A percentile compares a stretch with the other conserved stretches of the same genome.
Evolutionary conservation across 352 stramenopile genomes (phyloP).

Genomic region (Blastocystis sp.): DNA sequence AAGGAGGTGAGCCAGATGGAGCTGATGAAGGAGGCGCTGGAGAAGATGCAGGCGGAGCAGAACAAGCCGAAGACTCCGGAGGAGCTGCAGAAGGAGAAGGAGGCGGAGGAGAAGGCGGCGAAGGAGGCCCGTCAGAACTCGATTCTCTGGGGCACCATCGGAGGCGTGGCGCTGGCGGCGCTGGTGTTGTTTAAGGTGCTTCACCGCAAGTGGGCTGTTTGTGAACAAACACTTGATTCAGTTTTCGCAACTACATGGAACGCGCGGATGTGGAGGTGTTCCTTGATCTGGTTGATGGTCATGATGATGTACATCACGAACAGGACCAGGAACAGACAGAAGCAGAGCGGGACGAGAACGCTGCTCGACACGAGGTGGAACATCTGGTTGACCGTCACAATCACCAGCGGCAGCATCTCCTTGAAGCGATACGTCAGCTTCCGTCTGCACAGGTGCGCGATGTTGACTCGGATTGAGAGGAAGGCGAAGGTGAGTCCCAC

Average conservation of each 20-base stretch:
- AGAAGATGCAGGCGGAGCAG: background rate
- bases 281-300: constrained; percentile 47
- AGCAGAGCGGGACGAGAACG: background rate
- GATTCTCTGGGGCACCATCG: background rate
- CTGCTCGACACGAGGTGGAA: background rate
- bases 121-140: background rate
- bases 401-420: background rate
- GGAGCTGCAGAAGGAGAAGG: background rate
- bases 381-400: background rate
- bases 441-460: constrained; percentile 37
- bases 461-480: constrained; percentile 40
- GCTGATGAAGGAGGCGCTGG: background rate
- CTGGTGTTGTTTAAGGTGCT: background rate
- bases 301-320: constrained; percentile 16
- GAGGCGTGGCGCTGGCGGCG: background rate
- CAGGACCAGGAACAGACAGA: constrained; percentile 14
- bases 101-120: background rate
- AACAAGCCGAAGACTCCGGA: background rate
- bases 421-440: background rate
- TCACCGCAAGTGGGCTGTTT: background rate
- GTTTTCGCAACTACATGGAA: constrained; percentile 26
- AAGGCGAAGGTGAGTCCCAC: constrained; percentile 43
- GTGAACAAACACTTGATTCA: constrained; percentile 33
- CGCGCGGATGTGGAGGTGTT: constrained; percentile 13
- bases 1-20: background rate